Base-by-base conservation (phyloP, 331 rosid genomes). In the Acacia pycnantha region DNA sequence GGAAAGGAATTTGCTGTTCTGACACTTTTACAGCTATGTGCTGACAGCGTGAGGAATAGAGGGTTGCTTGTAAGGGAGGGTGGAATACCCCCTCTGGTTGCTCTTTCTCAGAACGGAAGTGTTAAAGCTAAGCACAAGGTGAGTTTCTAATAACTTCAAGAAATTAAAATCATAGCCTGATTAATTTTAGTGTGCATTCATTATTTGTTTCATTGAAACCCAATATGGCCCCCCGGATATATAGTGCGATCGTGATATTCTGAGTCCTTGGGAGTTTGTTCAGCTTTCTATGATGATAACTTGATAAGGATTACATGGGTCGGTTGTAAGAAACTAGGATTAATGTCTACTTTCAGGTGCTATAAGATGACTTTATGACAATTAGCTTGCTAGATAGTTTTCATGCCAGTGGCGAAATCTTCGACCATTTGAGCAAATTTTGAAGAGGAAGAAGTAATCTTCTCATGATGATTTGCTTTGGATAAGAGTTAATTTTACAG, bases 81-180 rank as follows among this genome's bases (percentile, higher is more conserved):
- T 40, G 97, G 93, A 27, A 94, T 94, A 37, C 97, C 97, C 24
- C 98, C 98, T 19, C 85, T 94, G 61, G 97, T 90, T 27, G 97
- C 97, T 50, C 97, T 94, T 81, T 94, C 98, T 0, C 97, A 94
- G 82, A 82, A 87, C 33, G 97, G 92, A 11, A 89, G 86, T 86
- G 85, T 78, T 83, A 86, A 92, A 81, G 93, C 97, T 41, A 94
- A 94, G 97, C 94, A 90, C 84, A 94, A 94, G 97, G 98, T 94
- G 67, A 66, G 87, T 81, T 4, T 2, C 33, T 33, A 0, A 2
- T 21, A 37, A 50, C 58, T 31, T 48, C 18, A 47, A 14, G 4
- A n/a, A 5, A 10, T 35, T 33, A 12, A 64, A 6, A 15, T 64
- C 41, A 29, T 64, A 64, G 43, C 61, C 76, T 72, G 76, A 5